Evolutionary conservation across 768 basidiomycete species (phyloP).

Genomic region (Suillus clintonianus): DNA sequence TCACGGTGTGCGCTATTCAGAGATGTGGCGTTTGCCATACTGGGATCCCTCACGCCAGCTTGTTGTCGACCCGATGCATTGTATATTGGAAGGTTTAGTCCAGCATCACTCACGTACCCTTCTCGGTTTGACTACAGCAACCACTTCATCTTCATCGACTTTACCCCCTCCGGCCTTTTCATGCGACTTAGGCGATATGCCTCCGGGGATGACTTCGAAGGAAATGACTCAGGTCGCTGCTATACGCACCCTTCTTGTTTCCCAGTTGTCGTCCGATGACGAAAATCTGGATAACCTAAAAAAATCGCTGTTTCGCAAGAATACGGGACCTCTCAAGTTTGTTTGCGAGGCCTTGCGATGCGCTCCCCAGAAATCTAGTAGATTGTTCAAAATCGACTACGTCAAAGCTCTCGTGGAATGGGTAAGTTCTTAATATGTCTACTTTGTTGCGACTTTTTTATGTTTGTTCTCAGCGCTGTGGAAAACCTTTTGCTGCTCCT

Average conservation of each 20-base stretch:
- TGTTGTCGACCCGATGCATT: conserved; percentile 23
- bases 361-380: no score
- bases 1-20: conserved; percentile 17
- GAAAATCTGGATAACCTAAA: no score
- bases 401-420: no score
- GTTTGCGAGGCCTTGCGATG: no score
- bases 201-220: neutral
- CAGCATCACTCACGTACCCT: neutral
- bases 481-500: neutral
- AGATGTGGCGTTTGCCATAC: conserved; percentile 19
- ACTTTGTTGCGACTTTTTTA: neutral
- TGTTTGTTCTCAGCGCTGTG: neutral
- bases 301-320: no score
- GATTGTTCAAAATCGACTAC: no score
- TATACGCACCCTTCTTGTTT: neutral
- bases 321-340: no score
- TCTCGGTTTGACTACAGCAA: neutral
- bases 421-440: neutral
- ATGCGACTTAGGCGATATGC: neutral
- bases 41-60: conserved; percentile 16
- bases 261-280: neutral
- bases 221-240: neutral
- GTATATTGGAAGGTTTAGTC: neutral
- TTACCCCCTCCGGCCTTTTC: no score
- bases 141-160: no score